Conservation (phyloP, 495 filamentous ascomycete genomes). For the Talaromyces wortmannii region DNA sequence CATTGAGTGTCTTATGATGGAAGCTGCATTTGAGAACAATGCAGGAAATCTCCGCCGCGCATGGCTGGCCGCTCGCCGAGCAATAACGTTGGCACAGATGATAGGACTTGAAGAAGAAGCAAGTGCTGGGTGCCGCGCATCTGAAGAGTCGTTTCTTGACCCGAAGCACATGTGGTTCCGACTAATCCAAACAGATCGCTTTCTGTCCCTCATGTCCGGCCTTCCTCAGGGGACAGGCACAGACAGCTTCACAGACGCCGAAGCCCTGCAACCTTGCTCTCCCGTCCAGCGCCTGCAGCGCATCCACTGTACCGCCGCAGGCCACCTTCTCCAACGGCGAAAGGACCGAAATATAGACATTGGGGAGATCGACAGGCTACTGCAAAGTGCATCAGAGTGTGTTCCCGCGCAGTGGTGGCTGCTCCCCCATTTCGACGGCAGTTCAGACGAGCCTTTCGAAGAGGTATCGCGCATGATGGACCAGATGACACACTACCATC, state of each 20-base stretch:
- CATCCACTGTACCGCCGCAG: constrained; percentile 4
- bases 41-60: constrained; percentile 33
- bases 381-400: constrained; percentile 19
- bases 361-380: constrained; percentile 12
- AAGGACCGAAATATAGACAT: constrained; percentile 3
- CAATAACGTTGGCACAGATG: constrained; percentile 25
- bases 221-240: constrained; percentile 32
- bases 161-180: constrained; percentile 5
- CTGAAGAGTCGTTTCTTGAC: not conserved
- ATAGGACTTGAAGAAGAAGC: constrained; percentile 10
- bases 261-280: not conserved
- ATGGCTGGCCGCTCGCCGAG: constrained; percentile 32
- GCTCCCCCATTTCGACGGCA: too few species aligned
- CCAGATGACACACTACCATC: too few species aligned
- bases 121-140: too few species aligned
- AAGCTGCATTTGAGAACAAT: constrained; percentile 31
- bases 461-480: too few species aligned
- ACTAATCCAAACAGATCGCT: constrained; percentile 19
- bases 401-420: constrained; percentile 23
- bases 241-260: constrained; percentile 8
- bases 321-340: constrained; percentile 35
- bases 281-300: not conserved
- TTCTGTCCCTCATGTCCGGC: constrained; percentile 29
- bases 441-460: too few species aligned
- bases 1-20: constrained; percentile 36